Evolutionary conservation across 208 protist species (phyloP).

Genomic region (Acanthamoeba lenticulata): DNA sequence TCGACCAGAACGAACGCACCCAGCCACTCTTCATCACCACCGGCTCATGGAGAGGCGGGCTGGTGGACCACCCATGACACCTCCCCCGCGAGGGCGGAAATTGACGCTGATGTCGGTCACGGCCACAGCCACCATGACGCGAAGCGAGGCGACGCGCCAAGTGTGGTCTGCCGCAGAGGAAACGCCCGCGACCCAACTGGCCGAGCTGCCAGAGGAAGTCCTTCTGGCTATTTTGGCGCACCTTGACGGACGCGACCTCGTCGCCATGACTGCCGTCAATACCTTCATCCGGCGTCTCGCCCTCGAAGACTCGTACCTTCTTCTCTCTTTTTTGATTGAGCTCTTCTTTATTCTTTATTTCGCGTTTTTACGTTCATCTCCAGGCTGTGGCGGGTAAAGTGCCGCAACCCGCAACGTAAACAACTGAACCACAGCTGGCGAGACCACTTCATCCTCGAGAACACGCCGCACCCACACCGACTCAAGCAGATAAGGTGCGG

Average conservation of each 20-base stretch:
- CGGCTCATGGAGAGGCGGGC: too few species aligned
- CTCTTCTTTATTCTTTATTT: not conserved
- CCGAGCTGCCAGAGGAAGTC: conserved; percentile 11
- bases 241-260: not conserved
- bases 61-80: too few species aligned
- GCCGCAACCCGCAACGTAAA: conserved; percentile 14
- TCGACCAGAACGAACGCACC: too few species aligned
- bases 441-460: conserved; percentile 8
- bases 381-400: conserved; percentile 32
- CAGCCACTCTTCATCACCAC: too few species aligned
- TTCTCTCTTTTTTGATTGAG: not conserved
- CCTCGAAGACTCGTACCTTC: not conserved
- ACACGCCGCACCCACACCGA: not conserved
- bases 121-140: not conserved
- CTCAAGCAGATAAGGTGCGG: not conserved
- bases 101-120: not conserved
- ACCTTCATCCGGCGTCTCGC: not conserved
- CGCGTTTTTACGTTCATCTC: not conserved
- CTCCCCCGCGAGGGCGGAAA: not conserved
- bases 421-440: not conserved
- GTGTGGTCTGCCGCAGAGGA: not conserved
- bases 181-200: not conserved
- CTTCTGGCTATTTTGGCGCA: not conserved
- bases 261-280: not conserved
- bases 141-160: not conserved